Evolutionary conservation across 129 eudicot genomes (phyloP), one percentile per base, ranked within the genome.

Genomic region (Solidago caesia): DNA sequence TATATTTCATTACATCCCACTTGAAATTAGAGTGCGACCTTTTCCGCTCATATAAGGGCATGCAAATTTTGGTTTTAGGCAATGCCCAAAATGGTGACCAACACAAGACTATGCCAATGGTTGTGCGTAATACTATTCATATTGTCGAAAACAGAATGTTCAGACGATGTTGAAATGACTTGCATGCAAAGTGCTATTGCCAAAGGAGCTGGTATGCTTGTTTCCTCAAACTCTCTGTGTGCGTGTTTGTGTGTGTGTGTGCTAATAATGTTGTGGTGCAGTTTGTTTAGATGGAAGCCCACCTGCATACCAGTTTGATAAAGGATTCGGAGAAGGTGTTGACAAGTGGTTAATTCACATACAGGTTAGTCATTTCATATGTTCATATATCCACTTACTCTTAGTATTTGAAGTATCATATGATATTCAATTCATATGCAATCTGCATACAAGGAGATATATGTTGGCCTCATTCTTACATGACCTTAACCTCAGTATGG

Each of bases 281-380:
- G 91, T 86, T 70, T 86, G 91, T 75, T 81, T 83, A 67, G 91
- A 86, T 67, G 91, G 91, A 48, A 86, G 91, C 52, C 85, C 91
- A n/a, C 85, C 87, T 9, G 91, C 91, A 7, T 86, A 83, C 64
- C 85, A 86, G 71, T 72, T 83, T 26, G 81, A 79, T 70, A 75
- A 74, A 60, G 86, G 86, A 59, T 72, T 79, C 39, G 87, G 85
- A 55, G 77, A 76, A 45, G 91, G 87, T 56, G 68, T 75, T 58
- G 81, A 86, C 69, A 86, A 79, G 64, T 86, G 87, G 85, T 67
- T 86, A 62, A 72, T 86, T 75, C 91, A 86, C 58, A 64, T 86
- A 47, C 87, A 86, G 85, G 91, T 86, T 80, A 70, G 76, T 74
- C 25, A 10, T 29, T 55, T 74, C 15, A 42, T 39, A 49, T 74